Conservation (phyloP, 179 eudicot genomes). For the Amaranthus tricolor region DNA sequence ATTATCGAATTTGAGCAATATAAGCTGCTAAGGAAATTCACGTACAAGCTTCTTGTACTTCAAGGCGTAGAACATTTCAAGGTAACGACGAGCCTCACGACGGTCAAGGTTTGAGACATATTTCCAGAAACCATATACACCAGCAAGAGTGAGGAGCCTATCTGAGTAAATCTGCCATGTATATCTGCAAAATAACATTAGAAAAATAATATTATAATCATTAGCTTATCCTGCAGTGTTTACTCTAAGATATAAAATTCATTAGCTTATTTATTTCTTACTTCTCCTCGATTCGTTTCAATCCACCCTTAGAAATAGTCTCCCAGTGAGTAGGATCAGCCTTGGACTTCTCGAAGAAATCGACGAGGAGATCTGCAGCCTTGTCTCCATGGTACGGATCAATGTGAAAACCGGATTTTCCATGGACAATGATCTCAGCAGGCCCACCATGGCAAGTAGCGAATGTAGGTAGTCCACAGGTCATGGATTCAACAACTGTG, state of each 20-base stretch:
- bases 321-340: conserved; percentile 60
- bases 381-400: conserved; percentile 75
- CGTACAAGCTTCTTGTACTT: conserved; percentile 61
- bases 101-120: conserved; percentile 68
- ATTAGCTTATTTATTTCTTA: conserved; percentile 13
- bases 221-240: too few relatives aligned
- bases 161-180: conserved; percentile 69
- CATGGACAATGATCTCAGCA: conserved; percentile 87
- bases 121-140: conserved; percentile 75
- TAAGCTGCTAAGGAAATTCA: not conserved
- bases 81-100: conserved; percentile 62
- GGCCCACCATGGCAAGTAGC: conserved; percentile 98
- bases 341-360: conserved; percentile 65
- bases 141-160: conserved; percentile 58
- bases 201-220: not conserved
- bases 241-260: too few relatives aligned
- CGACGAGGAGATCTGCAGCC: conserved; percentile 54
- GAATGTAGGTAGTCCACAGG: conserved; percentile 82
- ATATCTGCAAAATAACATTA: conserved; percentile 35
- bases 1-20: not conserved
- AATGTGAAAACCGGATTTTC: conserved; percentile 73
- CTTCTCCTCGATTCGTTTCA: conserved; percentile 38
- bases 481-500: conserved; percentile 86
- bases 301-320: conserved; percentile 48
- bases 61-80: conserved; percentile 66